These are phyloP conservation scores for Crithidia brevicula DNA, from an alignment of 208 protist species.

Conservation along the genomic window DNA sequence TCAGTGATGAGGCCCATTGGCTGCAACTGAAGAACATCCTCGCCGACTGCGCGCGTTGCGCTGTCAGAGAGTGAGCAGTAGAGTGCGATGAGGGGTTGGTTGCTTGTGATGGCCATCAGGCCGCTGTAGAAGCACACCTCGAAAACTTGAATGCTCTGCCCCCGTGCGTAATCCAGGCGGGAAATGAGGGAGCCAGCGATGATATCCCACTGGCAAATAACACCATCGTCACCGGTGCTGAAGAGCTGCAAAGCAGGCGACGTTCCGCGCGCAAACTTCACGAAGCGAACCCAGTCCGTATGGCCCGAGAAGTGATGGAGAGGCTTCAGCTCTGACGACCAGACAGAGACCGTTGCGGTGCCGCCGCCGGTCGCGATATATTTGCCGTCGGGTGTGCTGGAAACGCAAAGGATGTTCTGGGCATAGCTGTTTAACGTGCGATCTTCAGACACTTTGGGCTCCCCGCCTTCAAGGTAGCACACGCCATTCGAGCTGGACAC, in stretches of 20 bases:
- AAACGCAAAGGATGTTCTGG: constrained; percentile 70
- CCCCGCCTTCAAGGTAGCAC: constrained; percentile 15
- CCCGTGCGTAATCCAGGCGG: constrained; percentile 64
- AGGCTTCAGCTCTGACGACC: constrained; percentile 55
- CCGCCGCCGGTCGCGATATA: constrained; percentile 69
- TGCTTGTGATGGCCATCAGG: constrained; percentile 69
- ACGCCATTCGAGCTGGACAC: constrained; percentile 39
- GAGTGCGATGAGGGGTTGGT: constrained; percentile 58
- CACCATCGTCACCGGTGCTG: constrained; percentile 84
- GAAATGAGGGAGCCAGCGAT: constrained; percentile 53
- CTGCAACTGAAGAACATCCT: constrained; percentile 54
- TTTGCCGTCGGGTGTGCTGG: constrained; percentile 60
- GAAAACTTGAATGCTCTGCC: constrained; percentile 78
- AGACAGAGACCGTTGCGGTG: constrained; percentile 66
- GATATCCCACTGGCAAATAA: constrained; percentile 79
- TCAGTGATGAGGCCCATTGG: constrained; percentile 61
- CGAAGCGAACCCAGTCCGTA: constrained; percentile 86
- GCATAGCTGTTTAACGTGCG: constrained; percentile 33
- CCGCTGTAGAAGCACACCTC: constrained; percentile 66
- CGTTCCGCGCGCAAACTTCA: constrained; percentile 60
- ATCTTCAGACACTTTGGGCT: constrained; percentile 24
- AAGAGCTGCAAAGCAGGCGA: constrained; percentile 59
- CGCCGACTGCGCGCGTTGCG: constrained; percentile 26
- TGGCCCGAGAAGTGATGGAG: constrained; percentile 71
- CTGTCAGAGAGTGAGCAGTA: constrained; percentile 47